Evolutionary conservation across 2,329 filamentous ascomycete genomes (phyloP).

Genomic region (Shiraia sp.): DNA sequence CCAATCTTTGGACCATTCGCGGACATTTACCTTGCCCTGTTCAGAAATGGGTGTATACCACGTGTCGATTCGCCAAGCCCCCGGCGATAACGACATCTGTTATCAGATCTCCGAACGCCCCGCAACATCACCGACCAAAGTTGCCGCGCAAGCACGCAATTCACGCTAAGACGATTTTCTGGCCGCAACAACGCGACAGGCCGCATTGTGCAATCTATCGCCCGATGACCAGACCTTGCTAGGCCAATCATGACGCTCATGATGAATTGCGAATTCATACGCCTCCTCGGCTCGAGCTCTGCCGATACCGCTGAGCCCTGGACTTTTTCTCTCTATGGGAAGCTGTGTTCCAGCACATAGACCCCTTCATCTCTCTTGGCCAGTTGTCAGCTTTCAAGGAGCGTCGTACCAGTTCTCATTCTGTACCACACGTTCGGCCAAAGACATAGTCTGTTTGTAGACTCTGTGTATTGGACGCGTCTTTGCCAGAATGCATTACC

Average conservation of each 20-base stretch:
- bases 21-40: too few relatives aligned
- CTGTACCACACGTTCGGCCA: slow-evolving; percentile 13
- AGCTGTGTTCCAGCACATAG: too few relatives aligned
- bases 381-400: slow-evolving; percentile 18
- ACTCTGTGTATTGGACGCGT: slow-evolving; percentile 14
- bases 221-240: slow-evolving; percentile 20
- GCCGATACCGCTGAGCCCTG: slow-evolving; percentile 34
- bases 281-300: slow-evolving; percentile 27
- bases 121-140: too few relatives aligned
- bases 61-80: too few relatives aligned
- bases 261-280: slow-evolving; percentile 23
- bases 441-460: slow-evolving; percentile 7
- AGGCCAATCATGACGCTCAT: slow-evolving; percentile 34
- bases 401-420: slow-evolving; percentile 6
- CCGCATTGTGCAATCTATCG: slow-evolving; percentile 31
- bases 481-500: slow-evolving; percentile 41
- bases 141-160: slow-evolving; percentile 22
- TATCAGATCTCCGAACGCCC: too few relatives aligned
- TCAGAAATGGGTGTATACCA: too few relatives aligned
- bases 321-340: slow-evolving; percentile 21
- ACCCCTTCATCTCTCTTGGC: slow-evolving; percentile 12
- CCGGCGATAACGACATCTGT: background rate
- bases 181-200: slow-evolving; percentile 28
- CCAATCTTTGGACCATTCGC: too few relatives aligned
- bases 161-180: slow-evolving; percentile 34